A percentile compares a stretch with the other conserved stretches of the same genome.
Evolutionary conservation across 768 basidiomycete genomes (phyloP).

Genomic region (Pisolithus tinctorius): DNA sequence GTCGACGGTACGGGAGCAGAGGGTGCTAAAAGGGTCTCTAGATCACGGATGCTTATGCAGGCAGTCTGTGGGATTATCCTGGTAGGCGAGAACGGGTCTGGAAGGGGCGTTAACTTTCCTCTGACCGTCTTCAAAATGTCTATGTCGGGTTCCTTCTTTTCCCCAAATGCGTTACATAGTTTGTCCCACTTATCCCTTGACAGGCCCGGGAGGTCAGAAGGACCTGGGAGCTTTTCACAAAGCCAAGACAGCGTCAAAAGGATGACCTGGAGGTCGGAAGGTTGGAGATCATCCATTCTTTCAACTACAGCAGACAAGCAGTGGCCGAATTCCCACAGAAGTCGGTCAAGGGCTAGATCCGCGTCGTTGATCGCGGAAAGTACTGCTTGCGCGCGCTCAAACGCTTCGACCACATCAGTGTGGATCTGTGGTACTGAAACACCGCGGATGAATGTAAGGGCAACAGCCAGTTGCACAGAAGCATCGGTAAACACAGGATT

Average conservation of each 20-base stretch:
- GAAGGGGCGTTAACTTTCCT: constrained; percentile 24
- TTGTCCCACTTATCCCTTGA: constrained; percentile 38
- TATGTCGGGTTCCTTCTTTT: constrained; percentile 21
- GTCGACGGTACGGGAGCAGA: constrained; percentile 38
- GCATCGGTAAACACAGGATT: constrained; percentile 18
- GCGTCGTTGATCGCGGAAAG: constrained; percentile 19
- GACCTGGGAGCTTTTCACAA: constrained; percentile 35
- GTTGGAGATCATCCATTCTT: constrained; percentile 16
- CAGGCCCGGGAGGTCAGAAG: constrained; percentile 44
- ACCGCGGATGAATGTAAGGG: constrained; percentile 26
- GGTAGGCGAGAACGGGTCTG: constrained; percentile 18
- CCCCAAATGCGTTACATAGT: constrained; percentile 36
- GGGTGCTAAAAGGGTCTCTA: constrained; percentile 41
- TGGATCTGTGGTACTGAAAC: constrained; percentile 18
- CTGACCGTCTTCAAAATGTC: constrained; percentile 28
- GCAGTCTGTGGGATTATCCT: constrained; percentile 29
- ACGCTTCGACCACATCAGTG: constrained; percentile 16
- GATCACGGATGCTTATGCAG: constrained; percentile 35
- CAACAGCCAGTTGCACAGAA: constrained; percentile 29
- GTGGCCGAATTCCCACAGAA: constrained; percentile 33
- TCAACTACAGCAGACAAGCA: constrained; percentile 26
- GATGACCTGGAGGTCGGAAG: constrained; percentile 32
- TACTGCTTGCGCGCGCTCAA: constrained; percentile 18
- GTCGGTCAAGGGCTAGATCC: constrained; percentile 20
- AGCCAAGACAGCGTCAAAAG: constrained; percentile 53